Conservation (phyloP, 257 asterid species). For the Petunia axillaris region DNA sequence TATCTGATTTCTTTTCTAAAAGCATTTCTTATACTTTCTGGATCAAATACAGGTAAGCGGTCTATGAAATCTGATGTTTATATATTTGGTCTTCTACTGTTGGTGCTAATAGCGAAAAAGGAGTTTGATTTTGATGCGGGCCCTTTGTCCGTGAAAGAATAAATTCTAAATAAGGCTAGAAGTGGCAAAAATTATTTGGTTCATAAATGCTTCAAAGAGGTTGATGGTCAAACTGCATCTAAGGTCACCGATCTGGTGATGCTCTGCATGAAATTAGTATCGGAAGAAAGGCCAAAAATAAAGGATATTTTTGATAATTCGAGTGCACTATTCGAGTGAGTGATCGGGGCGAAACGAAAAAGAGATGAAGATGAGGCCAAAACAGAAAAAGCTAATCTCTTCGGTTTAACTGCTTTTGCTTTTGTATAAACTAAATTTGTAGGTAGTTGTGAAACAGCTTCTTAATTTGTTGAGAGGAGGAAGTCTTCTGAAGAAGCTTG, state of each 20-base stretch:
- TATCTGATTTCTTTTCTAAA: not conserved
- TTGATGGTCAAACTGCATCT: not conserved
- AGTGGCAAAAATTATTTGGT: not conserved
- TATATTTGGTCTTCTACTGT: not conserved
- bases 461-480: too few species aligned
- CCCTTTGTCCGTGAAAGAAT: not conserved
- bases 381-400: too few species aligned
- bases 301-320: not conserved
- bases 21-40: not conserved
- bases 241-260: not conserved
- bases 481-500: too few species aligned
- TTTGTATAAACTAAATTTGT: too few species aligned
- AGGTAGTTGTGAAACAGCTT: too few species aligned
- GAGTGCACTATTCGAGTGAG: not conserved
- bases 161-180: not conserved
- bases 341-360: not conserved
- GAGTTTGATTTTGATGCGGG: not conserved
- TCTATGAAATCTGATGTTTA: not conserved
- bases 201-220: slow-evolving; percentile 10
- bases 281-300: not conserved
- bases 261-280: not conserved
- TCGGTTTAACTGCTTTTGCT: too few species aligned
- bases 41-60: not conserved
- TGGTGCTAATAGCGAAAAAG: not conserved
- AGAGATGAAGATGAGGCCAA: slow-evolving; percentile 1